Base-by-base conservation (phyloP, 176 grass and related monocot genomes). In the Aegilops tauschii region DNA sequence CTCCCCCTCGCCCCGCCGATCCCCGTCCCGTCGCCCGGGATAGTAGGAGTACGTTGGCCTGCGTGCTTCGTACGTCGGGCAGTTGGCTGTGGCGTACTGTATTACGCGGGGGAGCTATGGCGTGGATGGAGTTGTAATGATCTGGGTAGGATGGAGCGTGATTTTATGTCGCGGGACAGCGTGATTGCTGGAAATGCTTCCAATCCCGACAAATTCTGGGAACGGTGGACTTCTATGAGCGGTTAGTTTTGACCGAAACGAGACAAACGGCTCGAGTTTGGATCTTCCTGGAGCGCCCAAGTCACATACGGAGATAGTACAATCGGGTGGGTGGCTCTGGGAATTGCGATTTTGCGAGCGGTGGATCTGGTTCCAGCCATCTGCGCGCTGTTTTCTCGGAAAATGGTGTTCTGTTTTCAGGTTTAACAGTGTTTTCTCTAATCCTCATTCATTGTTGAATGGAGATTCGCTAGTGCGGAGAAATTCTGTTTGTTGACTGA, bases 321-420 rank as follows among this genome's bases (percentile, higher is more conserved):
- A 20, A 79, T 80, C 8, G 21, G 44, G 44, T 47, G 44, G 44
- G 44, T 47, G 44, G 44, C 44, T 76, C 9, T 21, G 12, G 70
- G 34, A 27, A 76, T 49, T 65, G 65, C 13, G 79, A 37, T 36
- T 49, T 23, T 61, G 29, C 29, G 7, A 18, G 9, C 12, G 50
- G n/a, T 82, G 65, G 73, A 82, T 86, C 88, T 86, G 78, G 50
- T 69, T 27, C 21, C 42, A 28, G 69, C 36, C 20, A 16, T 59
- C 36, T 35, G 20, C 36, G 2, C 49, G 13, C 47, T 82, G 63
- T 0, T 49, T 63, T 9, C 29, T 17, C 21, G 0, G 2, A 52
- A 44, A 12, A 44, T 44, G 42, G 42, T 44, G 42, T 44, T 44
- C 10, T 44, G 10, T 44, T 44, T 40, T 44, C 42, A 44, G 42